Evolutionary conservation across 2,329 filamentous ascomycete species (phyloP).

Genomic region (Lachnellula subtilissima): DNA sequence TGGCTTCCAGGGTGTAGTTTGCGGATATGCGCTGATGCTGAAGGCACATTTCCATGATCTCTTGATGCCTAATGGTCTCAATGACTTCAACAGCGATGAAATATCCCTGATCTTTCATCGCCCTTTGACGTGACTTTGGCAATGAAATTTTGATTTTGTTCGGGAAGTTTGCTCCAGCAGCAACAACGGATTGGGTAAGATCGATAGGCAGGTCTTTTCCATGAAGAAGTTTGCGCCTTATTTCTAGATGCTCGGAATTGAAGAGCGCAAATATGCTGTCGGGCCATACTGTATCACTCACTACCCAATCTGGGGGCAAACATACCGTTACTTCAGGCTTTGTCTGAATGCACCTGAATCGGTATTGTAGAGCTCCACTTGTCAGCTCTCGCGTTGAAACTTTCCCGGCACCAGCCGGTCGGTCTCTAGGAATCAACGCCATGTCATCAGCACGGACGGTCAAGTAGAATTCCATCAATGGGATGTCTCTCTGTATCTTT

Average conservation of each 20-base stretch:
- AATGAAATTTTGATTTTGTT: constrained; percentile 23
- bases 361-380: constrained; percentile 56
- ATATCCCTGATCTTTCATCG: constrained; percentile 40
- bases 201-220: constrained; percentile 74
- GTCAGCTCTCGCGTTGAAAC: constrained; percentile 33
- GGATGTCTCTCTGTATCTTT: constrained; percentile 25
- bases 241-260: constrained; percentile 54
- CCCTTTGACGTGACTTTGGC: constrained; percentile 27
- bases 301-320: constrained; percentile 50
- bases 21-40: constrained; percentile 37
- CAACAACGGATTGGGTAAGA: constrained; percentile 50
- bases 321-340: constrained; percentile 31
- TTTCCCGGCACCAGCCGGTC: constrained; percentile 11
- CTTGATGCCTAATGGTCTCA: constrained; percentile 45
- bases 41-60: constrained; percentile 39
- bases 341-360: constrained; percentile 60
- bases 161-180: constrained; percentile 4
- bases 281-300: constrained; percentile 66
- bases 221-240: constrained; percentile 65
- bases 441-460: constrained; percentile 18
- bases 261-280: constrained; percentile 62
- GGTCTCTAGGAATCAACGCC: constrained; percentile 24
- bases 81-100: constrained; percentile 68
- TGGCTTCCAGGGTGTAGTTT: constrained; percentile 49
- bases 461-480: constrained; percentile 34